Base-by-base conservation (phyloP, 257 asterid genomes). In the Thymus mandschuricus region DNA sequence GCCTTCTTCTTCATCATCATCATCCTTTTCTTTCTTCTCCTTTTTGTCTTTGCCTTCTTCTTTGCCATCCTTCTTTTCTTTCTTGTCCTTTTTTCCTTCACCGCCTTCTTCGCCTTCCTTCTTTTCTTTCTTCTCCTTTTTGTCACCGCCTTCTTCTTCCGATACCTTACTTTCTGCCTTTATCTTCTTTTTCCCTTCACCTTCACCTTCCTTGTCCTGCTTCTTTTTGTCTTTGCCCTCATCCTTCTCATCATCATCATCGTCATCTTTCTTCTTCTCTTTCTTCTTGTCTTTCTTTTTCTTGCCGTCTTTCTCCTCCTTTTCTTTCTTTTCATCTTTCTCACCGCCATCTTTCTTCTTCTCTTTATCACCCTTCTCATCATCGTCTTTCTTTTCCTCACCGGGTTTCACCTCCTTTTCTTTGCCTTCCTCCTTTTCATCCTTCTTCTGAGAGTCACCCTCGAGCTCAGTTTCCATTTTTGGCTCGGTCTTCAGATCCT, bases 401-500 rank as follows among this genome's bases (percentile, higher is more conserved):
- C 41, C 6, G 2, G 15, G 3, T n/a, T 51, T n/a, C 8, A 6
- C 29, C 10, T 21, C 11, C 1, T 15, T 21, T 12, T 49, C 58
- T 27, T 21, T 21, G 10, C 8, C 44, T 2, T 1, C 9, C 21
- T 5, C 64, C 12, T 41, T 58, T 57, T 3, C 43, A 31, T 33
- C 44, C 31, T 13, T 82, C 83, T 31, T 77, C 82, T 58, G 48
- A 46, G 48, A 68, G 80, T 60, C 60, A 27, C 57, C 81, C 65
- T 77, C 84, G 38, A 6, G 5, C 12, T 58, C 64, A 2, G 5
- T 43, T 31, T 10, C 6, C 6, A 41, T 2, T 31, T 40, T 30
- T 56, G 28, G 79, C 81, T 59, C 82, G n/a, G 96, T 89, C 64
- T 74, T 85, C 50, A 86, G 88, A 76, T 84, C 96, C 78, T 89